Percentiles rank a stretch among this genome's conserved stretches.
phyloP scores from a whole-genome alignment of 2,329 filamentous ascomycete genomes.

The Aureobasidium leucospermi region DNA sequence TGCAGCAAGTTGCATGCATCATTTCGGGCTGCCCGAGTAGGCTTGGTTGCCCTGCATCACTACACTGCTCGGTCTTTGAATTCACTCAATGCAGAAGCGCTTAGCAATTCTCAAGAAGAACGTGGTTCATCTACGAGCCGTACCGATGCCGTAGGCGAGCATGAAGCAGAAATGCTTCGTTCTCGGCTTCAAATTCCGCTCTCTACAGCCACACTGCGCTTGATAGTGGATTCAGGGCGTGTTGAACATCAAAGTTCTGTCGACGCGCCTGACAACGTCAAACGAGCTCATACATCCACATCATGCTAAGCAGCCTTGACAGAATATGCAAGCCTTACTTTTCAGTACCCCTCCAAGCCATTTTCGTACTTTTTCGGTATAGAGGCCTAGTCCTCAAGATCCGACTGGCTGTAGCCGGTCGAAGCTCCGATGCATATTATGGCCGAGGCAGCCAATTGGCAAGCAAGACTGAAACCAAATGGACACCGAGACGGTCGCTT shows the following conservation, averaged over 20 bases:
- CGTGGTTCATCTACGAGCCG: not conserved
- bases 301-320: not conserved
- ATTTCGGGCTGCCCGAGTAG: not conserved
- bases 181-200: not conserved
- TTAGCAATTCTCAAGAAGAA: not conserved
- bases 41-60: not conserved
- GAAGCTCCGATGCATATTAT: not conserved
- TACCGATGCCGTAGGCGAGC: not conserved
- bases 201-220: not conserved
- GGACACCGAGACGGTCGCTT: not conserved
- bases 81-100: not conserved
- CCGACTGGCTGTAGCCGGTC: not conserved
- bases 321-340: not conserved
- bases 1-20: not conserved
- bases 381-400: not conserved
- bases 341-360: not conserved
- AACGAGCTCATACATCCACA: too few relatives aligned
- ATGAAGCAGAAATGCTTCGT: not conserved
- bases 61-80: not conserved
- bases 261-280: not conserved
- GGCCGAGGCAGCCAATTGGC: not conserved
- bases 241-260: not conserved
- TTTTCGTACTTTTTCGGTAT: too few relatives aligned
- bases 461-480: too few relatives aligned
- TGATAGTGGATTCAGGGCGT: not conserved